A percentile compares a stretch with the other conserved stretches of the same genome.
Conservation (phyloP, 2,329 filamentous ascomycete species). For the Botrytis pseudocinerea region DNA sequence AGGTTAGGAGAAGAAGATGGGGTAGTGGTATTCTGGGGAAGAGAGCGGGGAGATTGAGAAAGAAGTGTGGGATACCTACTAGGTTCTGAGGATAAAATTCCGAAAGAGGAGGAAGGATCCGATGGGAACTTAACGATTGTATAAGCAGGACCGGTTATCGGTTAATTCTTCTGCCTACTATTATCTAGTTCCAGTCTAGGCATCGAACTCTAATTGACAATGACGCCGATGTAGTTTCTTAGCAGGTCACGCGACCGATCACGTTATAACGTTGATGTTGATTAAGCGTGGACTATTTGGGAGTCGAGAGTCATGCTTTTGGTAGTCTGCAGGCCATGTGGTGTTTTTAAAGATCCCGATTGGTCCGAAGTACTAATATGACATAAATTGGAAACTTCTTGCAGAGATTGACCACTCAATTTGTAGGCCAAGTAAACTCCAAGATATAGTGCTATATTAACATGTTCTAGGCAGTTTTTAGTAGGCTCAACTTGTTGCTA, state of each 20-base stretch:
- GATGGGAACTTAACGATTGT: background rate
- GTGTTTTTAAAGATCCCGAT: background rate
- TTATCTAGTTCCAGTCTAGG: background rate
- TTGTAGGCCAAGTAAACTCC: constrained; percentile 5
- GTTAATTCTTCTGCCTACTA: background rate
- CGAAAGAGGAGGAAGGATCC: background rate
- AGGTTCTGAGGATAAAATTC: background rate
- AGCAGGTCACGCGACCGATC: background rate
- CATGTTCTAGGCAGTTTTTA: background rate
- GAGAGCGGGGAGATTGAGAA: background rate
- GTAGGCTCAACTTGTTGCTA: background rate
- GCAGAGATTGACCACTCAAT: background rate
- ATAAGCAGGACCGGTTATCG: background rate
- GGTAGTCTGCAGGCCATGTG: background rate
- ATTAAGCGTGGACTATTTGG: background rate
- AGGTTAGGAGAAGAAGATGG: background rate
- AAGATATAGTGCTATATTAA: background rate
- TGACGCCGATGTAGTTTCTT: no score
- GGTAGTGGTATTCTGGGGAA: background rate
- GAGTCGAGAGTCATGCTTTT: background rate
- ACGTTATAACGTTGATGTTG: background rate
- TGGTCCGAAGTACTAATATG: background rate
- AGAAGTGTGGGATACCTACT: background rate
- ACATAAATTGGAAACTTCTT: background rate
- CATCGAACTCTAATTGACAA: background rate